Conservation (phyloP, 23 red algal genomes). For the Gracilaria vermiculophylla region DNA sequence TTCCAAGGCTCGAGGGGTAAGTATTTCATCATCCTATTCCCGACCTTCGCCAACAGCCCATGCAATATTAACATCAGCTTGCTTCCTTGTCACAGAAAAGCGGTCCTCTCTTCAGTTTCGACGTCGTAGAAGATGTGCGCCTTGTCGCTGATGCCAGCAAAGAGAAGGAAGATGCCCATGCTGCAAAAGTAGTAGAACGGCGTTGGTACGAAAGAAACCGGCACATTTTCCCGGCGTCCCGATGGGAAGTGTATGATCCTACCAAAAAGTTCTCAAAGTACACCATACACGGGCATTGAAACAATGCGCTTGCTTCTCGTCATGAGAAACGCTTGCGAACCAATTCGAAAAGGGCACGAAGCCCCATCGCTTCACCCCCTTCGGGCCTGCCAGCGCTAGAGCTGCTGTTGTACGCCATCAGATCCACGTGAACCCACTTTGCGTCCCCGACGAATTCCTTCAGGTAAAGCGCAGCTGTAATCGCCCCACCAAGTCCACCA, state of each 20-base stretch:
- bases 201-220: slow-evolving; percentile 95
- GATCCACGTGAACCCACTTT: slow-evolving; percentile 93
- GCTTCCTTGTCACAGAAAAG: slow-evolving; percentile 51
- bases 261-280: slow-evolving; percentile 71
- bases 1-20: slow-evolving; percentile 74
- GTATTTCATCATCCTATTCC: background rate
- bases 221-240: slow-evolving; percentile 89
- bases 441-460: slow-evolving; percentile 80
- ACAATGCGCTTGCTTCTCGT: background rate
- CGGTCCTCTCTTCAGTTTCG: slow-evolving; percentile 85
- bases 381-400: slow-evolving; percentile 85
- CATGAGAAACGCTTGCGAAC: slow-evolving; percentile 42
- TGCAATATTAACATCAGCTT: background rate
- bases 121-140: slow-evolving; percentile 87
- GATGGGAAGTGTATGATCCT: slow-evolving; percentile 88
- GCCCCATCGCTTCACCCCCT: slow-evolving; percentile 89
- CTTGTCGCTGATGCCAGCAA: slow-evolving; percentile 68
- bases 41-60: background rate
- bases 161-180: slow-evolving; percentile 90
- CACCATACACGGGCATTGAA: slow-evolving; percentile 69
- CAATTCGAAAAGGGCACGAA: slow-evolving; percentile 70
- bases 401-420: slow-evolving; percentile 86
- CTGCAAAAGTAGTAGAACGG: slow-evolving; percentile 86
- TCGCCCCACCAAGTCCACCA: slow-evolving; percentile 74
- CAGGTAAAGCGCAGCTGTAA: slow-evolving; percentile 96